phyloP scores from a whole-genome alignment of 139 green algal species.

The Picochlorum sp. region DNA sequence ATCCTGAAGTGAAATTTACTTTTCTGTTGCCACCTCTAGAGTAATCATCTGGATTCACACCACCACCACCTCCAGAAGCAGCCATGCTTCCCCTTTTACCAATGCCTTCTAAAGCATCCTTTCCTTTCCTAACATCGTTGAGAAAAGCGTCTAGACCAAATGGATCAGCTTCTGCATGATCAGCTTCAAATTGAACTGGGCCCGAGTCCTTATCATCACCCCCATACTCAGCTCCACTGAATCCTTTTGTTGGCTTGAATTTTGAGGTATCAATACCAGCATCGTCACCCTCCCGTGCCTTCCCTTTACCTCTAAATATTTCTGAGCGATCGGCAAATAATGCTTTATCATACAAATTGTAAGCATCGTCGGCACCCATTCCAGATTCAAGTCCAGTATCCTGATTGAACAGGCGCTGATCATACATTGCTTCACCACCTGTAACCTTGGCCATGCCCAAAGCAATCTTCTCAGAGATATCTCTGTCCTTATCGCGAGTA shows the following conservation, averaged over 20 bases:
- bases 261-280: constrained; percentile 36
- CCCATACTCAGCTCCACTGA: constrained; percentile 54
- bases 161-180: constrained; percentile 57
- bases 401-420: constrained; percentile 97
- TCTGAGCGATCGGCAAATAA: constrained; percentile 77
- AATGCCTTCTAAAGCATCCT: constrained; percentile 14
- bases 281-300: not conserved
- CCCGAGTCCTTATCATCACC: constrained; percentile 18
- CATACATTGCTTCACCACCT: constrained; percentile 85
- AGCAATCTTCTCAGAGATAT: constrained; percentile 85
- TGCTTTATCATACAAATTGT: constrained; percentile 94
- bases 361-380: constrained; percentile 78
- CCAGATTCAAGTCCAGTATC: constrained; percentile 63
- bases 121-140: constrained; percentile 48
- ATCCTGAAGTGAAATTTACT: not conserved
- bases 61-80: not conserved
- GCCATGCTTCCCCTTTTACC: not conserved
- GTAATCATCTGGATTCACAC: too few relatives aligned
- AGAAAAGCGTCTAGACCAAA: constrained; percentile 93
- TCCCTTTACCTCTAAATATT: constrained; percentile 40
- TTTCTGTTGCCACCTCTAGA: not conserved
- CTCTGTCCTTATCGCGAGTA: constrained; percentile 85
- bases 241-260: constrained; percentile 89
- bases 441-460: constrained; percentile 52
- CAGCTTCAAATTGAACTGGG: constrained; percentile 83